Evolutionary conservation across 495 filamentous ascomycete species (phyloP).

Genomic region (Opeltia flavorubescens): DNA sequence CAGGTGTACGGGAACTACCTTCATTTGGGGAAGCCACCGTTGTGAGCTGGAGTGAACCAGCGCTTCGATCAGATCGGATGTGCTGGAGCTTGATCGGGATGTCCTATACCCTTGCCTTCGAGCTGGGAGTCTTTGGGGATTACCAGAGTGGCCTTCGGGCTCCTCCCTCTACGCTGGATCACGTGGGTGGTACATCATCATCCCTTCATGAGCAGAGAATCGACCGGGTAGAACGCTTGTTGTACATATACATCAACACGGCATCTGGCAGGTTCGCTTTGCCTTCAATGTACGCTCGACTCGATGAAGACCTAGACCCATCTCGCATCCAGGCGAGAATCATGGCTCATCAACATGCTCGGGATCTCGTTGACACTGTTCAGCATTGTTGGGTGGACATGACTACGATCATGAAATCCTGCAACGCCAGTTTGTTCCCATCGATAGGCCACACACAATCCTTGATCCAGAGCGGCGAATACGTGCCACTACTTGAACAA

Average conservation of each 20-base stretch:
- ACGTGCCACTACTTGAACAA: constrained; percentile 62
- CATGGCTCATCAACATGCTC: constrained; percentile 42
- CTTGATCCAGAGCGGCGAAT: constrained; percentile 71
- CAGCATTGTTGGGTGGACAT: constrained; percentile 87
- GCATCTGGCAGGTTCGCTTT: constrained; percentile 83
- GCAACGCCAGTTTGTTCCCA: constrained; percentile 71
- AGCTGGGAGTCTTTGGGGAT: constrained; percentile 88
- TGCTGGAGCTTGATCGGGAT: constrained; percentile 96
- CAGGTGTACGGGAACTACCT: constrained; percentile 2
- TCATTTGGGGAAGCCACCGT: constrained; percentile 39
- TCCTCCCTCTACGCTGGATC: constrained; percentile 1
- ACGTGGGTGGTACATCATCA: not conserved
- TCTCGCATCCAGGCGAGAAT: constrained; percentile 1
- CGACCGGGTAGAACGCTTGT: constrained; percentile 65
- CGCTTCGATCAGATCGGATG: constrained; percentile 94
- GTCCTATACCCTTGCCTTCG: constrained; percentile 76
- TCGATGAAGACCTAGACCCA: constrained; percentile 25
- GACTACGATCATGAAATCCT: constrained; percentile 74
- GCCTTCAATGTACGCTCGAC: constrained; percentile 80
- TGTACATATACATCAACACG: constrained; percentile 82
- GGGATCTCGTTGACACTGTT: constrained; percentile 38
- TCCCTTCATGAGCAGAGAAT: constrained; percentile 35
- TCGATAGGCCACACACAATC: constrained; percentile 72
- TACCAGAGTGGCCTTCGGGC: constrained; percentile 4
- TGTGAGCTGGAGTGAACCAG: constrained; percentile 89